phyloP scores from a whole-genome alignment of 2,329 filamentous ascomycete genomes.

The Colletotrichum sp. region DNA sequence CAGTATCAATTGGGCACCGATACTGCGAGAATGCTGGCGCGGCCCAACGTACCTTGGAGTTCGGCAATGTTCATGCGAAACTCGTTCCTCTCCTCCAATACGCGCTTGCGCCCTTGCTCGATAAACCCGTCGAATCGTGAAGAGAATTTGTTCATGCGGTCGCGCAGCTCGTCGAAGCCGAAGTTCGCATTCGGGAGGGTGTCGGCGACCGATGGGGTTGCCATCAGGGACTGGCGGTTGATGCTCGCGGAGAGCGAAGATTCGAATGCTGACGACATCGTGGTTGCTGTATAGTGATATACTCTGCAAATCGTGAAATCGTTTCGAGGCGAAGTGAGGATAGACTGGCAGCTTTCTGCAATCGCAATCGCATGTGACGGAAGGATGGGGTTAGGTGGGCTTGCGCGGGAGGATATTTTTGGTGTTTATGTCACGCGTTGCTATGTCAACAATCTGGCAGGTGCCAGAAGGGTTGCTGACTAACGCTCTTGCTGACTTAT shows the following conservation, averaged over 20 bases:
- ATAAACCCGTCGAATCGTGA: constrained; percentile 92
- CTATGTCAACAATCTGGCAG: constrained; percentile 18
- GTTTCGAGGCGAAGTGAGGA: not conserved
- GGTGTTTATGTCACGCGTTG: constrained; percentile 20
- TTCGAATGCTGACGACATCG: constrained; percentile 69
- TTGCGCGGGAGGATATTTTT: not conserved
- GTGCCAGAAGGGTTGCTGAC: not conserved
- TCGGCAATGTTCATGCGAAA: constrained; percentile 92
- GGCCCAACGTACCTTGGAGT: constrained; percentile 73
- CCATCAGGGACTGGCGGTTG: constrained; percentile 61
- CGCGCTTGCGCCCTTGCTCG: constrained; percentile 85
- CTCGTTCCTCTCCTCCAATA: constrained; percentile 91
- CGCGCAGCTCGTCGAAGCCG: constrained; percentile 93
- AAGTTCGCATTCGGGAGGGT: constrained; percentile 91
- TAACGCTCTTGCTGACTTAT: not conserved
- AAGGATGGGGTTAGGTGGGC: not conserved
- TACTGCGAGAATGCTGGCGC: not conserved
- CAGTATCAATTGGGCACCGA: not conserved
- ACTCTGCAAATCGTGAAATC: not conserved
- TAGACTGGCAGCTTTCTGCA: not conserved
- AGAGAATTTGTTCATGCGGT: constrained; percentile 93
- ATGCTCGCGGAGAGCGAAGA: constrained; percentile 71
- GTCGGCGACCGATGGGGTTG: constrained; percentile 73
- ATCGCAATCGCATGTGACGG: not conserved
- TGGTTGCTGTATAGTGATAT: not conserved